Evolutionary conservation across 75 land plant species (phyloP).

Genomic region (Sequoia sempervirens): DNA sequence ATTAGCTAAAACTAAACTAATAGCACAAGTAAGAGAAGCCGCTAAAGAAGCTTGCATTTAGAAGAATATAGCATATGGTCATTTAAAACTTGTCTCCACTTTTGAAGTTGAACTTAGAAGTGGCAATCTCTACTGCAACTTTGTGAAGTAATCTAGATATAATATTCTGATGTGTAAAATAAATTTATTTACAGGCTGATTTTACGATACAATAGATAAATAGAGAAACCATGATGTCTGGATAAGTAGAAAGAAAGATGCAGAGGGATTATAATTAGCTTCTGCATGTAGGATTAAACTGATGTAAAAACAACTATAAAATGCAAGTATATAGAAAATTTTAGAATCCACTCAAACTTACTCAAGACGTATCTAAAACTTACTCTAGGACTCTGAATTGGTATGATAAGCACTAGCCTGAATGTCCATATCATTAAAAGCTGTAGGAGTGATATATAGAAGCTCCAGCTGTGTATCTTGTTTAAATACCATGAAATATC

Average conservation of each 20-base stretch:
- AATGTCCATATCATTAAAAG: no score
- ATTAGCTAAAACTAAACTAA: no score
- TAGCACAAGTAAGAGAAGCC: background rate
- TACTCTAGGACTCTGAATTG: background rate
- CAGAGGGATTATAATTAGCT: background rate
- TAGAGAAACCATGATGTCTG: background rate
- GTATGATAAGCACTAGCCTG: background rate
- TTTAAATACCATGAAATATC: background rate
- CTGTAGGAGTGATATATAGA: background rate
- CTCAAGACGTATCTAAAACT: background rate
- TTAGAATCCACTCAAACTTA: background rate
- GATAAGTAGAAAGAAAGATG: no score
- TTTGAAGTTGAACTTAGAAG: background rate
- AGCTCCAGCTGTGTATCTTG: no score
- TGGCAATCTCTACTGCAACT: background rate
- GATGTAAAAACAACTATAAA: background rate
- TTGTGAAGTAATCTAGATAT: background rate
- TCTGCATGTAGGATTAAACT: conserved; percentile 1
- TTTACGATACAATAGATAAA: background rate
- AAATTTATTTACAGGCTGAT: background rate
- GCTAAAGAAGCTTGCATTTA: background rate
- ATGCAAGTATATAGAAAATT: background rate
- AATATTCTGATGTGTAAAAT: background rate
- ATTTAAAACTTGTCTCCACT: no score
- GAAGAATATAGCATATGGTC: background rate